Evolutionary conservation across 2,329 filamentous ascomycete genomes (phyloP).

Genomic region (Pestalotiopsis sp.): DNA sequence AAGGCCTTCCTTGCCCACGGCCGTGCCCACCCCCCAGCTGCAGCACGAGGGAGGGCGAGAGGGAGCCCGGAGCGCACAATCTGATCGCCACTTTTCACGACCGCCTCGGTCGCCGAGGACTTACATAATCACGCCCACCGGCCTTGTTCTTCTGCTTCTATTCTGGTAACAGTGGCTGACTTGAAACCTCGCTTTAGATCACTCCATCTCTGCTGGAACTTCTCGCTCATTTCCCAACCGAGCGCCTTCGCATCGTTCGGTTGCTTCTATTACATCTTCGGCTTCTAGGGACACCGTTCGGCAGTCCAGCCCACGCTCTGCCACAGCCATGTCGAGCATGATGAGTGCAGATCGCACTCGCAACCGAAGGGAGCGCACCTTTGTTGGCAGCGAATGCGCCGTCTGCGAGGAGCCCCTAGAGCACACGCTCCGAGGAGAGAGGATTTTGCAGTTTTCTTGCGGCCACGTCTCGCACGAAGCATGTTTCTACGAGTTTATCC

Average conservation of each 20-base stretch:
- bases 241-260: slow-evolving; percentile 42
- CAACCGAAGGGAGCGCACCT: slow-evolving; percentile 86
- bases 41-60: neutral
- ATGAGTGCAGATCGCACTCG: slow-evolving; percentile 78
- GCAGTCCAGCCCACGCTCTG: slow-evolving; percentile 27
- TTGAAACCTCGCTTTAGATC: slow-evolving; percentile 31
- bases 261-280: slow-evolving; percentile 37
- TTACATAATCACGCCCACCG: neutral
- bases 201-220: slow-evolving; percentile 39
- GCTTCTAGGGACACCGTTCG: slow-evolving; percentile 38
- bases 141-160: slow-evolving; percentile 15
- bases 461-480: slow-evolving; percentile 97
- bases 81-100: neutral
- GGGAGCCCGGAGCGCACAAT: neutral
- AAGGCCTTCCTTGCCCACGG: neutral
- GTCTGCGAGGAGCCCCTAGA: slow-evolving; percentile 97
- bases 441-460: slow-evolving; percentile 94
- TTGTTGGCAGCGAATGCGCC: slow-evolving; percentile 91
- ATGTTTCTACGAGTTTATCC: slow-evolving; percentile 98
- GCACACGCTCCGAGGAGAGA: slow-evolving; percentile 90
- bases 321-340: slow-evolving; percentile 59
- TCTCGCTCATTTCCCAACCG: slow-evolving; percentile 31
- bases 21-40: neutral
- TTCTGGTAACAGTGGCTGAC: slow-evolving; percentile 26
- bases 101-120: neutral